Evolutionary conservation across 2,329 filamentous ascomycete species (phyloP), one percentile per base, ranked within the genome.

Genomic region (Harringtonia lauricola): DNA sequence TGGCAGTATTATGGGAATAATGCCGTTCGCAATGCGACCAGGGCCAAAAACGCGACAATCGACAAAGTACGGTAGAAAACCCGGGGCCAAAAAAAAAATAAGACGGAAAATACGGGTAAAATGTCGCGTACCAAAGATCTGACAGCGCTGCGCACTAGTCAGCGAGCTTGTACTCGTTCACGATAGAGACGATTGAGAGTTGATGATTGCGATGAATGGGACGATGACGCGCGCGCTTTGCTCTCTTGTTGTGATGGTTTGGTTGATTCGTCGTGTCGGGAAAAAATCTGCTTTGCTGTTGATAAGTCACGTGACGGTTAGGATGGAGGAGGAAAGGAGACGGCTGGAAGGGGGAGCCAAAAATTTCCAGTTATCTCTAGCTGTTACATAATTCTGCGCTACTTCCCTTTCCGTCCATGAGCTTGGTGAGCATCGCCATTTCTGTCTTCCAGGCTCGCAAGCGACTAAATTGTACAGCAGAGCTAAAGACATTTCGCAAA

Each of bases 231-330:
- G 34, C n/a, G 8, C 15, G 34, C 41, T 26, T 10, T 37, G 24
- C 12, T 30, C 10, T 36, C 34, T 26, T 24, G 30, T 29, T n/a
- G 34, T 4, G 19, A 31, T 42, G 41, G 26, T 12, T 34, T 17
- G 36, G 40, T 33, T 29, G 33, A n/a, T 31, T 13, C 30, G 30
- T 4, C 12, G n/a, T 31, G 26, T 13, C 17, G 12, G n/a, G 13
- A 31, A 42, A 42, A 42, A 36, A 37, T 37, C 41, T 42, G 41
- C 34, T n/a, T 30, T 42, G 41, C 26, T 42, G 41, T 29, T 22
- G 4, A 8, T 2, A 31, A 37, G 24, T 42, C 41, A 42, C 41
- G 41, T 42, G 41, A 30, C 30, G 2, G n/a, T 36, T 22, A 15
- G 29, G 21, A 14, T n/a, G 17, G 10, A 21, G 26, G 39, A 36